These are phyloP conservation scores for Penicillium sp. DNA, from an alignment of 2,329 filamentous ascomycete genomes.

Conservation along the genomic window DNA sequence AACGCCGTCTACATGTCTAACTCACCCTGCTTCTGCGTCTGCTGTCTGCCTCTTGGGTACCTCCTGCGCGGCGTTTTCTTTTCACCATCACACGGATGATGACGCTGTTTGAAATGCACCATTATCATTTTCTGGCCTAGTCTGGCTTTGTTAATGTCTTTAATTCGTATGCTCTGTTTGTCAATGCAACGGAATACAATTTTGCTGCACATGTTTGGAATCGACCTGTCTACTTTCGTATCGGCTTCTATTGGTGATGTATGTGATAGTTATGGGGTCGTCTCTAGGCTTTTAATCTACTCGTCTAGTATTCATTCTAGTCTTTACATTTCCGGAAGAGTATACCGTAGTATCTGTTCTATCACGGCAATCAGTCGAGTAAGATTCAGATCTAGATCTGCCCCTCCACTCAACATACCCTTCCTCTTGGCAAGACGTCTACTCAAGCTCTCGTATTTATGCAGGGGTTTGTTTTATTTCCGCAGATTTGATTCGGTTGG, in stretches of 20 bases:
- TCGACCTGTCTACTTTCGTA: not conserved
- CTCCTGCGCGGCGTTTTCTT: not conserved
- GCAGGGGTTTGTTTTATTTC: not conserved
- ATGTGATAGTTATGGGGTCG: constrained; percentile 7
- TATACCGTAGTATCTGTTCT: not conserved
- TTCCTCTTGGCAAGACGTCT: not conserved
- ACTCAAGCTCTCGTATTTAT: constrained; percentile 12
- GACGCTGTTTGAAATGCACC: not conserved
- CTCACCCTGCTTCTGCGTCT: not conserved
- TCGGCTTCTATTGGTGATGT: not conserved
- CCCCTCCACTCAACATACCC: not conserved
- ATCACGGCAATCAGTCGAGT: too few relatives aligned
- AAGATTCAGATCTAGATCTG: not conserved
- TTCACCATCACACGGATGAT: constrained; percentile 4
- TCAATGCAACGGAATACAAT: constrained; percentile 4
- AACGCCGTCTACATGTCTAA: not conserved
- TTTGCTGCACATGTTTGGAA: constrained; percentile 18
- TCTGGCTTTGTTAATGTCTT: constrained; percentile 4
- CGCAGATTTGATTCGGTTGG: not conserved
- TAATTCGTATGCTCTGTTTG: not conserved
- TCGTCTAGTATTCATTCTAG: not conserved
- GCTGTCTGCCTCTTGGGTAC: not conserved
- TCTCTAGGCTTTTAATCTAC: not conserved
- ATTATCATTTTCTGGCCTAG: constrained; percentile 1
- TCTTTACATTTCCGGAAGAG: not conserved